Evolutionary conservation across 495 filamentous ascomycete genomes (phyloP).

Genomic region (Melanomma pulvis-pyrius): DNA sequence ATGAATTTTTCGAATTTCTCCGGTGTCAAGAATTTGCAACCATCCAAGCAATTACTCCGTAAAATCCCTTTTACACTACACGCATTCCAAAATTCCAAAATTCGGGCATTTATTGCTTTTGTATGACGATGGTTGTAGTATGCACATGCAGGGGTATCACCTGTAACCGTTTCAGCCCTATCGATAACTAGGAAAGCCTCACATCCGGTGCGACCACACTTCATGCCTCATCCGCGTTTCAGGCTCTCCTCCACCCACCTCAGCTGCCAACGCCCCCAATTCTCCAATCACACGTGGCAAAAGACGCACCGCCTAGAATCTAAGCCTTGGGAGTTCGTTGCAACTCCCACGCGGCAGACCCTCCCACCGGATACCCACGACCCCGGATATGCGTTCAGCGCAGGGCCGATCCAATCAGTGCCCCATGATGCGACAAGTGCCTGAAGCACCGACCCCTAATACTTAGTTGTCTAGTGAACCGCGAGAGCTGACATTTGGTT

Average conservation of each 20-base stretch:
- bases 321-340: not conserved
- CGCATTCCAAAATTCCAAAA: not conserved
- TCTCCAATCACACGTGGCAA: not conserved
- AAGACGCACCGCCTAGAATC: not conserved
- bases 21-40: too few relatives aligned
- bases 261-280: not conserved
- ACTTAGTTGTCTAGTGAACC: not conserved
- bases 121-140: not conserved
- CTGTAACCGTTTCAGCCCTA: constrained; percentile 18
- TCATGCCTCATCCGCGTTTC: constrained; percentile 12
- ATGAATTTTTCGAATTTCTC: too few relatives aligned
- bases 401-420: not conserved
- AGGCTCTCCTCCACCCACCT: not conserved
- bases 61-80: too few relatives aligned
- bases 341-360: not conserved
- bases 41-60: not conserved
- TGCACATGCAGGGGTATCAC: not conserved
- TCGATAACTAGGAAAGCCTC: not conserved
- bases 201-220: not conserved
- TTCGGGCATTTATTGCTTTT: not conserved
- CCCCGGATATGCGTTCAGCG: constrained; percentile 11
- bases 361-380: not conserved
- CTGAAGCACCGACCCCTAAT: constrained; percentile 2
- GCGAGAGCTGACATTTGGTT: not conserved
- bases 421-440: not conserved